Percentiles rank a stretch among this genome's conserved stretches.
phyloP scores from a whole-genome alignment of 2,329 filamentous ascomycete genomes.

The Aspergillus piperis region DNA sequence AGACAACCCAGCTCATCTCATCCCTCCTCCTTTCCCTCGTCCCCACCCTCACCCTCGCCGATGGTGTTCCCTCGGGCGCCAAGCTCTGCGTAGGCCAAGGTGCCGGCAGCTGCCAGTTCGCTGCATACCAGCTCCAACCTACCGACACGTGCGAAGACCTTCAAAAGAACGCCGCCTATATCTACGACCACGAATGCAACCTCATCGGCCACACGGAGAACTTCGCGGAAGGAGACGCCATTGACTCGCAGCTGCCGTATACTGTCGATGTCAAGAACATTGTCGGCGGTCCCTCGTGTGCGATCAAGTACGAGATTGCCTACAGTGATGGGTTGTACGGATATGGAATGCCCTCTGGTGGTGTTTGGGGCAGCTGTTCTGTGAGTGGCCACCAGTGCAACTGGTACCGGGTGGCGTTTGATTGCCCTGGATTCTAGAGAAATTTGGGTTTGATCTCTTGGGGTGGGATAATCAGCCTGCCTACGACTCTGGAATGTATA shows the following conservation, averaged over 20 bases:
- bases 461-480: too few relatives aligned
- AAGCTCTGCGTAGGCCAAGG: not conserved
- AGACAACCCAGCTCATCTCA: not conserved
- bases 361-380: not conserved
- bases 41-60: not conserved
- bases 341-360: not conserved
- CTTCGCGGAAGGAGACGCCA: not conserved
- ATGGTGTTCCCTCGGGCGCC: not conserved
- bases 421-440: not conserved
- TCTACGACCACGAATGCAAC: not conserved
- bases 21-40: not conserved
- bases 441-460: too few relatives aligned
- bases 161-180: not conserved
- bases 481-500: too few relatives aligned
- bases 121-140: not conserved
- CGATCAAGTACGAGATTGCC: not conserved
- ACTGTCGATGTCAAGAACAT: not conserved
- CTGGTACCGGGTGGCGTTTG: not conserved
- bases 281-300: not conserved
- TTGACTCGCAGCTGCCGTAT: not conserved
- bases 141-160: not conserved
- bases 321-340: not conserved
- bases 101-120: not conserved
- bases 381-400: not conserved
- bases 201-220: not conserved